These are phyloP conservation scores for Gnomoniopsis sp. DNA, from an alignment of 2,329 filamentous ascomycete species.

Conservation along the genomic window DNA sequence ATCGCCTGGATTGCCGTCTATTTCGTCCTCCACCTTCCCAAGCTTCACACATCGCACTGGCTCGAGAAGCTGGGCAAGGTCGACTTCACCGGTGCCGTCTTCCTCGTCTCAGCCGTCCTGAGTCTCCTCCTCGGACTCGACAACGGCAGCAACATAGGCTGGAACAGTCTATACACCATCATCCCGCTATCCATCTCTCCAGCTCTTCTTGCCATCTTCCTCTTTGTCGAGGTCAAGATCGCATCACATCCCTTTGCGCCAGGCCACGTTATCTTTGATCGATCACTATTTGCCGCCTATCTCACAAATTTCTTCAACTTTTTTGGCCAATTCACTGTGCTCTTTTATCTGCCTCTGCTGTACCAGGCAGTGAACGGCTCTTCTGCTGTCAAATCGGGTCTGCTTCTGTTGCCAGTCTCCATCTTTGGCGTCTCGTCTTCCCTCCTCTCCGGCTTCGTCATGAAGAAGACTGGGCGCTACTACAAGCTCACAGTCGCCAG, in stretches of 20 bases:
- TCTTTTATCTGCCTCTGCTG: conserved; percentile 76
- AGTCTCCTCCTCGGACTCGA: conserved; percentile 68
- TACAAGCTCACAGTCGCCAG: conserved; percentile 63
- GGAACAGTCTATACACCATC: conserved; percentile 58
- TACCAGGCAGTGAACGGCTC: conserved; percentile 70
- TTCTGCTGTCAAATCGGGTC: conserved; percentile 60
- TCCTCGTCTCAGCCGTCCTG: conserved; percentile 30
- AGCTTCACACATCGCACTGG: conserved; percentile 58
- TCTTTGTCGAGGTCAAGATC: conserved; percentile 64
- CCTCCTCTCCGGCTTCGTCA: conserved; percentile 61
- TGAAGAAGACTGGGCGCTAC: conserved; percentile 68
- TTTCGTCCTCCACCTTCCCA: conserved; percentile 59
- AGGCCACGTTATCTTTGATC: conserved; percentile 67
- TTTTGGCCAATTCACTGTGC: conserved; percentile 49
- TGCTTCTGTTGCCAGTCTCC: conserved; percentile 66
- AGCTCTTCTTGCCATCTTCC: conserved; percentile 62
- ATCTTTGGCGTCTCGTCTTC: conserved; percentile 58
- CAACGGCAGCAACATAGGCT: conserved; percentile 68
- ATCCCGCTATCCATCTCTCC: conserved; percentile 52
- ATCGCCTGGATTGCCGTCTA: conserved; percentile 63
- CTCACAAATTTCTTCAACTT: conserved; percentile 70
- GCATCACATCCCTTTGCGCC: conserved; percentile 73
- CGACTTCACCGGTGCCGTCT: conserved; percentile 23
- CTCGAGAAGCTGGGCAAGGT: conserved; percentile 45
- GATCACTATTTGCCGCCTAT: conserved; percentile 64